These are phyloP conservation scores for Berkeleyomyces rouxiae DNA, from an alignment of 2,329 filamentous ascomycete species.

Conservation along the genomic window DNA sequence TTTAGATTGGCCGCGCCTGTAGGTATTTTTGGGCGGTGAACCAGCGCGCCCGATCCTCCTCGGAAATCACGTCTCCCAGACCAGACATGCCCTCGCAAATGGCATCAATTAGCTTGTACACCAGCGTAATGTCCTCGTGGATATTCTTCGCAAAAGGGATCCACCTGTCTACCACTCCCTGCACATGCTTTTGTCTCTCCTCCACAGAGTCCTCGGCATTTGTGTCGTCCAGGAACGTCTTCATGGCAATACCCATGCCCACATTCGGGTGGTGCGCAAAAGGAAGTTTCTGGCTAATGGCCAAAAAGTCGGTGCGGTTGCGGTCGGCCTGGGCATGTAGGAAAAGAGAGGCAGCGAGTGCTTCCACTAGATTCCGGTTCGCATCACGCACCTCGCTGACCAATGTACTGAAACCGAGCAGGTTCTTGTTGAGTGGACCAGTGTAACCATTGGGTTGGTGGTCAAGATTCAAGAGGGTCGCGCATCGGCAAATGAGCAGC, in stretches of 20 bases:
- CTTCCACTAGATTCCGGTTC: constrained; percentile 70
- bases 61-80: not conserved
- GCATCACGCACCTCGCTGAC: constrained; percentile 62
- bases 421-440: constrained; percentile 77
- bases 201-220: constrained; percentile 38
- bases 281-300: constrained; percentile 58
- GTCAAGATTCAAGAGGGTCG: constrained; percentile 63
- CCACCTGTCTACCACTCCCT: constrained; percentile 34
- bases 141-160: constrained; percentile 44
- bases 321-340: constrained; percentile 64
- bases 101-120: constrained; percentile 40
- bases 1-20: constrained; percentile 12
- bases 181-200: constrained; percentile 27
- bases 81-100: constrained; percentile 33
- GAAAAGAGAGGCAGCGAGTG: constrained; percentile 63
- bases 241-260: constrained; percentile 61
- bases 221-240: constrained; percentile 57
- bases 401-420: constrained; percentile 74
- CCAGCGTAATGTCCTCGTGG: constrained; percentile 41
- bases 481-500: constrained; percentile 70
- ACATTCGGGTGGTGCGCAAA: constrained; percentile 57
- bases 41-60: constrained; percentile 8
- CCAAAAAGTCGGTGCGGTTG: constrained; percentile 46
- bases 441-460: constrained; percentile 85
- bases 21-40: constrained; percentile 9